Evolutionary conservation across 2,329 filamentous ascomycete genomes (phyloP), one percentile per base, ranked within the genome.

Genomic region (Pseudopyrenochaeta lycopersici): DNA sequence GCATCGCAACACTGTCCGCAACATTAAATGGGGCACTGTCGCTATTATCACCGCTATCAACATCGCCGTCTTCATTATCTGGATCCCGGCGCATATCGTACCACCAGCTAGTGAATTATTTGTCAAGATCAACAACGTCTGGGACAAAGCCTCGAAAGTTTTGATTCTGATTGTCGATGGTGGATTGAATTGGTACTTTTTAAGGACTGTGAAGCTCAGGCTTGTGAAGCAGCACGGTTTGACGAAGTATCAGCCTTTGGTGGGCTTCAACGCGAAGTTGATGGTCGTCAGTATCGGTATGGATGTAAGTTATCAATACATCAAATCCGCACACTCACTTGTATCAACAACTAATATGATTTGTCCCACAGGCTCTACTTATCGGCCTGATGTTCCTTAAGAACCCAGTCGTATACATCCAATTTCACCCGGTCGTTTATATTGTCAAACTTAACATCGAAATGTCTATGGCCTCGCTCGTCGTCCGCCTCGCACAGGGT

Each of bases 121-220:
- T 38, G 76, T 82, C 5, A 49, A 60, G 0, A 69, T 84, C 49
- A 85, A 85, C 56, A 66, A 76, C 0, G 68, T 81, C 20, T 85
- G 82, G 83, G 83, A 85, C 45, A 78, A 82, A 20, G 70, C 78
- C 21, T 82, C 82, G 12, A 85, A 85, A 56, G 74, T 79, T 1
- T 71, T 85, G 2, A 83, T 84, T 55, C 66, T 84, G 2, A 43
- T 83, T 1, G 74, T 84, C 6, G 83, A 85, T 51, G 80, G 76
- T 1, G 68, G 62, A 0, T 75, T 85, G n/a, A 85, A 85, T 52
- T 79, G 74, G 65, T 84, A 82, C 57, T 85, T 85, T 59, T 71
- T 85, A 2, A 62, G 60, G 12, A 77, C 70, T 3, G 77, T 80
- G 18, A 73, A 75, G 50, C 60, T 63, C 7, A 66, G 74, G 3